Base-by-base conservation (phyloP, 208 protist species). In the Leishmania tarentolae region DNA sequence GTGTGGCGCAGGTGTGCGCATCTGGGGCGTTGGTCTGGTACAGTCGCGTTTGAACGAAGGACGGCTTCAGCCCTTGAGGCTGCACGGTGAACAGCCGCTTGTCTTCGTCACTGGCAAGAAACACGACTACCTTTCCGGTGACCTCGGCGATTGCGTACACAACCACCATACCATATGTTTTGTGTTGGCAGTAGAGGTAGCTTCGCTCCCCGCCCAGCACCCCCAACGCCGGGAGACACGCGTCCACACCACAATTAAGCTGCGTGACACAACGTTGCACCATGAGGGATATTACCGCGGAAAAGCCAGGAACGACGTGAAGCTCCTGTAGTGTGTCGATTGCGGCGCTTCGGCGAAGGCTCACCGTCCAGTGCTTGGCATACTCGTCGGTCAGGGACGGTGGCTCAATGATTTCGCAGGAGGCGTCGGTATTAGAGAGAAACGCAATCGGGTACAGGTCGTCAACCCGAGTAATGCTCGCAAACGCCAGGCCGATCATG, bases 341-440 rank as follows among this genome's bases (percentile, higher is more conserved):
- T 3, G 93, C 93, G 3, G 90, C 77, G 81, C 93, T 95, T 47
- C 92, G 95, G 2, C 90, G 90, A 31, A 96, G 80, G 35, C 75
- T 84, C 72, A 84, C 87, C 17, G 91, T 72, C 85, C 90, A 91
- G 69, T 87, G 74, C 66, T 93, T 88, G 44, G 84, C 83, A 24
- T 87, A 86, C 61, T 94, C 88, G 40, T 96, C 86, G 17, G 76
- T 70, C n/a, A 87, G 66, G n/a, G 84, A 56, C 31, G 92, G 89
- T 31, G 88, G 86, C 28, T 87, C 76, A 66, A 97, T 79, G 37
- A 98, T 90, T 81, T 98, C 95, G 83, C 93, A 97, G 56, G 87
- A 89, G 24, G 93, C 93, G 78, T 97, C 93, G 13, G 95, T 91
- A 87, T 98, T 98, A 81, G 94, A 98, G 87, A 90, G 92, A 76